Evolutionary conservation across 2,329 filamentous ascomycete species (phyloP), one percentile per base, ranked within the genome.

Genomic region (Cladophialophora exuberans): DNA sequence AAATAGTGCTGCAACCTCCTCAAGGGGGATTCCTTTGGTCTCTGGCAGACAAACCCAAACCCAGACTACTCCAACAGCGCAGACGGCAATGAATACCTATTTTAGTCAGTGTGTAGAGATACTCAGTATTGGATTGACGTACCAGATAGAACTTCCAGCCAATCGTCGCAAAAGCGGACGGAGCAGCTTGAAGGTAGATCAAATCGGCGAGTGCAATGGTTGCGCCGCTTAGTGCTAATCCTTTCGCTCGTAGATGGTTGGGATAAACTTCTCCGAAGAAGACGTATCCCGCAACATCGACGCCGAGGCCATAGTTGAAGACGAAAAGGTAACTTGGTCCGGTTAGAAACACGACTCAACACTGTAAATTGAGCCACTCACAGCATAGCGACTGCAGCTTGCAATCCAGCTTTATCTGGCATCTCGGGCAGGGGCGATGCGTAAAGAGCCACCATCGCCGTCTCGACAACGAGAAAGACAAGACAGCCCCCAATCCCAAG

Each of bases 401-500:
- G 64, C 7, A 70, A 65, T 2, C 67, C 62, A 3, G 50, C 58
- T 23, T 47, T 26, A 49, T 73, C 71, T 18, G 38, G 42, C 11
- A n/a, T 30, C 13, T 18, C 59, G 60, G 2, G 67, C n/a, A n/a
- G n/a, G n/a, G n/a, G n/a, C n/a, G n/a, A n/a, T 69, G 10, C 65
- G 64, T 1, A 70, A 64, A 49, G 62, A 73, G 71, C 71, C 15
- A 66, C 62, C 41, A 73, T 59, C n/a, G 69, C 69, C 39, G 70
- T 68, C 36, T 73, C 64, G 42, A 70, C 70, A 11, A 70, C 72
- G 1, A 73, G 70, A 11, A 69, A 67, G 23, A 72, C 53, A 18
- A 71, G 58, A 20, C 70, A 68, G 3, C 74, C 74, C 6, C 67
- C 60, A 13, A 73, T 68, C 4, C 74, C 73, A 13, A 67, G 11